A percentile compares a stretch with the other conserved stretches of the same genome.
phyloP scores from a whole-genome alignment of 805 yeast genomes.

The Tetrapisispora fleetii region DNA sequence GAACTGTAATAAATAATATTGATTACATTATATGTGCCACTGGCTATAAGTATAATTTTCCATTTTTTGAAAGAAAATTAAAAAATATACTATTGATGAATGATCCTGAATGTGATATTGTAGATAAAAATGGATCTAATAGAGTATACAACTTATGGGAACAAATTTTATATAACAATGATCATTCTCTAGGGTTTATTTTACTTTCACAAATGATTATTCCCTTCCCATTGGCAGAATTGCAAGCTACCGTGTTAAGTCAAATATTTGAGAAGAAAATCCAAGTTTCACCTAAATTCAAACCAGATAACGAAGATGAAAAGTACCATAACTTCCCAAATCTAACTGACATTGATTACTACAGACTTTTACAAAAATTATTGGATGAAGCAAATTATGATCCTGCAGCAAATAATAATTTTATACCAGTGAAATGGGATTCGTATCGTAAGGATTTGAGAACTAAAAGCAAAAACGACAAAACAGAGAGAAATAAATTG shows the following conservation, averaged over 20 bases:
- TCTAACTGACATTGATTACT: conserved; percentile 21
- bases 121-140: conserved; percentile 1
- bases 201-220: conserved; percentile 53
- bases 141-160: conserved; percentile 40
- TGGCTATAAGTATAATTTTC: conserved; percentile 41
- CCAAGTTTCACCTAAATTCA: conserved; percentile 8
- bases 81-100: conserved; percentile 12
- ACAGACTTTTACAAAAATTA: conserved; percentile 15
- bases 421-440: conserved; percentile 23
- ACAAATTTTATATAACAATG: conserved; percentile 47
- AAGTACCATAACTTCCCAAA: conserved; percentile 13
- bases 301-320: conserved; percentile 1
- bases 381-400: conserved; percentile 12
- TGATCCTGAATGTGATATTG: neutral
- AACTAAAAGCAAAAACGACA: conserved; percentile 9
- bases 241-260: conserved; percentile 57
- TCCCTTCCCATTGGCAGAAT: conserved; percentile 52
- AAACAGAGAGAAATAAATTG: conserved; percentile 14
- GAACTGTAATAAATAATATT: conserved; percentile 19
- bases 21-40: conserved; percentile 41
- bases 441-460: conserved; percentile 11
- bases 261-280: conserved; percentile 52
- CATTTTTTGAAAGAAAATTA: conserved; percentile 30
- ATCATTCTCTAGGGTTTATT: conserved; percentile 56
- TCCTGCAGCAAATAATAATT: conserved; percentile 2